Evolutionary conservation across 2,329 filamentous ascomycete species (phyloP).

Genomic region (Sporothrix inflata): DNA sequence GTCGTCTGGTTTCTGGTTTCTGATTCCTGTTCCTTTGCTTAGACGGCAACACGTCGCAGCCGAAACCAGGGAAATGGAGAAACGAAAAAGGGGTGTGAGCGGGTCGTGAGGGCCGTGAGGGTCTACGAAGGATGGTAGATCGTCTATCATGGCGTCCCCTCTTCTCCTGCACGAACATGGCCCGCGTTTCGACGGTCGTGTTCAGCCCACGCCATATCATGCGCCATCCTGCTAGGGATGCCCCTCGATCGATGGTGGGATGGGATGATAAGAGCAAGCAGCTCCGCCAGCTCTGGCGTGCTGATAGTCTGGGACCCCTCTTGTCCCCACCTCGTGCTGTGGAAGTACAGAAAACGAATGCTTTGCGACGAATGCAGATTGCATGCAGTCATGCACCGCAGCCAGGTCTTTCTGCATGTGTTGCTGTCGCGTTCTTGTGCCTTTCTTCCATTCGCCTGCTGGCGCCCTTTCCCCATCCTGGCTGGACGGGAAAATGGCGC

Average conservation of each 20-base stretch:
- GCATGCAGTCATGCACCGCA: neutral
- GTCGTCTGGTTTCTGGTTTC: neutral
- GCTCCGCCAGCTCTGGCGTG: neutral
- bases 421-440: neutral
- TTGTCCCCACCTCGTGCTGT: slow-evolving; percentile 1
- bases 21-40: neutral
- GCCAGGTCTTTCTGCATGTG: neutral
- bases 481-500: neutral
- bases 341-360: neutral
- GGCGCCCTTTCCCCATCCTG: neutral
- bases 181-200: neutral
- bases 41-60: neutral
- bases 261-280: neutral
- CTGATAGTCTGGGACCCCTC: neutral
- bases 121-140: neutral
- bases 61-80: neutral
- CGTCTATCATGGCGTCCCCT: neutral
- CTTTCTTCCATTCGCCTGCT: neutral
- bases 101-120: neutral
- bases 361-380: no score
- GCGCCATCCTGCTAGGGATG: neutral
- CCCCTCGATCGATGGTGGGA: slow-evolving; percentile 8
- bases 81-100: neutral
- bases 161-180: neutral
- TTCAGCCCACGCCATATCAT: neutral